These are phyloP conservation scores for Blastocrithidia nonstop DNA, from an alignment of 208 protist species.

Conservation along the genomic window DNA sequence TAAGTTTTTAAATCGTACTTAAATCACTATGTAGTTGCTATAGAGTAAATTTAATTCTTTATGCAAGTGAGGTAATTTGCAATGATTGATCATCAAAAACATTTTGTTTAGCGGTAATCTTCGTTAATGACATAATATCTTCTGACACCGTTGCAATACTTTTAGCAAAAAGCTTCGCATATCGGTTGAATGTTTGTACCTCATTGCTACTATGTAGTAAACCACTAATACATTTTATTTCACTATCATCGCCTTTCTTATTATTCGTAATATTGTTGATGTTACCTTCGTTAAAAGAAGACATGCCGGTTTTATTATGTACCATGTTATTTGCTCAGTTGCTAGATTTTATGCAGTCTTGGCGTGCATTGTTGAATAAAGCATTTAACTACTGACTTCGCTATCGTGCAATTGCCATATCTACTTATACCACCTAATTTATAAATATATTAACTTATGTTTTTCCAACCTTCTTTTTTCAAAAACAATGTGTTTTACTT, in stretches of 20 bases:
- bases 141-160: conserved; percentile 70
- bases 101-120: conserved; percentile 58
- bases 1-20: conserved; percentile 61
- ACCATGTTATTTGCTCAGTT: too few relatives aligned
- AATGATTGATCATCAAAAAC: conserved; percentile 82
- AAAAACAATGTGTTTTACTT: too few relatives aligned
- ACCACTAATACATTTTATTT: neutral
- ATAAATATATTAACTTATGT: too few relatives aligned
- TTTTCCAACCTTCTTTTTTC: too few relatives aligned
- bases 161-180: conserved; percentile 58
- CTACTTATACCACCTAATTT: too few relatives aligned
- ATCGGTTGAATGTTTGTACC: conserved; percentile 64
- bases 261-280: neutral
- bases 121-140: conserved; percentile 65
- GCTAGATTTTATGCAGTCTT: too few relatives aligned
- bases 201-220: conserved; percentile 47
- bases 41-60: conserved; percentile 64
- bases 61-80: conserved; percentile 60
- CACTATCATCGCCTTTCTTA: neutral
- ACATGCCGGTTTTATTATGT: neutral
- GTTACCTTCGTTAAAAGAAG: conserved; percentile 5
- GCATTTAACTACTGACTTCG: too few relatives aligned
- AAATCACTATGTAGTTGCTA: conserved; percentile 66
- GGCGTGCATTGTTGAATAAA: too few relatives aligned
- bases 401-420: too few relatives aligned